Evolutionary conservation across 192 early-diverging fungal genomes (phyloP).

Genomic region (Chytriomyces confervae): DNA sequence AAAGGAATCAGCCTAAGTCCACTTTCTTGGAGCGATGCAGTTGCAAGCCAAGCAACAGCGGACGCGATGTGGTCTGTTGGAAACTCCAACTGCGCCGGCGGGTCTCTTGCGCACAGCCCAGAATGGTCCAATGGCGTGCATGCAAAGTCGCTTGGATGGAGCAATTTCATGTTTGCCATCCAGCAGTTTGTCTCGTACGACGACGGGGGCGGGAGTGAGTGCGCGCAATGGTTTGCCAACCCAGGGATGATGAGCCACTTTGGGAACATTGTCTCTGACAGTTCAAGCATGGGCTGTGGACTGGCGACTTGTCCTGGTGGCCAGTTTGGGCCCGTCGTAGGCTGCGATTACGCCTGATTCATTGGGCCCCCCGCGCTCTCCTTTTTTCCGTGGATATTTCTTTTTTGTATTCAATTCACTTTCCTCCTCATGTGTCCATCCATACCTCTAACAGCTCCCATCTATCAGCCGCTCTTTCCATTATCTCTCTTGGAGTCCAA

Average conservation of each 20-base stretch:
- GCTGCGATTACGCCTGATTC: constrained; percentile 24
- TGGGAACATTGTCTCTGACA: constrained; percentile 7
- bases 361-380: not conserved
- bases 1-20: not conserved
- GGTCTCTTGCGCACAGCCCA: constrained; percentile 14
- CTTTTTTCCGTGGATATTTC: not conserved
- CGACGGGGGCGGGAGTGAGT: constrained; percentile 26
- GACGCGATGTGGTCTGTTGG: constrained; percentile 13
- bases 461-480: too few relatives aligned
- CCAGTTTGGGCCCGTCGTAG: constrained; percentile 5
- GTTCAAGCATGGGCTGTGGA: not conserved
- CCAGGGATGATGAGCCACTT: constrained; percentile 1
- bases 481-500: too few relatives aligned
- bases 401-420: too few relatives aligned
- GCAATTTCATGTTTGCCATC: constrained; percentile 14
- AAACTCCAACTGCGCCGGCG: not conserved
- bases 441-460: too few relatives aligned
- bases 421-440: too few relatives aligned
- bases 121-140: not conserved
- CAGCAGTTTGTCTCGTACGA: constrained; percentile 10
- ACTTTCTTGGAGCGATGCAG: not conserved
- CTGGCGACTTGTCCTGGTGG: not conserved
- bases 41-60: constrained; percentile 7
- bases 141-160: constrained; percentile 23
- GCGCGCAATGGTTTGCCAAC: constrained; percentile 3